These are phyloP conservation scores for Colletotrichum caudatum DNA, from an alignment of 2,329 filamentous ascomycete genomes.

Conservation along the genomic window DNA sequence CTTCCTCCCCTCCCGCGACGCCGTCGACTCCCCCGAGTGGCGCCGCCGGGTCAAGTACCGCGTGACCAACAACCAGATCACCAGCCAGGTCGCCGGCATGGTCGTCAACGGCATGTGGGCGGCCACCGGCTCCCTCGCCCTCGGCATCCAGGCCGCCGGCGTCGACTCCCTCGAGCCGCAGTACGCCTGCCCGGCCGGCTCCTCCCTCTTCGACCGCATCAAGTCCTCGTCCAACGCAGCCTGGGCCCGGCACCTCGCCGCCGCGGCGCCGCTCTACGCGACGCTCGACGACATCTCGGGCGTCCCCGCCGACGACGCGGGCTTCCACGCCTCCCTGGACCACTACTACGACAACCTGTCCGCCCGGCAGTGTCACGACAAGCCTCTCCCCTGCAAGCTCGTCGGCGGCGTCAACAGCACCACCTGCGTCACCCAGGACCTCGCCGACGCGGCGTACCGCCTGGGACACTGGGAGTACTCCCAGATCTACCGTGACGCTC, in stretches of 20 bases:
- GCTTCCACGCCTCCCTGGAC: conserved; percentile 79
- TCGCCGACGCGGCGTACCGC: conserved; percentile 78
- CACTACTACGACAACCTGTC: conserved; percentile 90
- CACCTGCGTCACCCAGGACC: conserved; percentile 70
- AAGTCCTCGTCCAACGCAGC: conserved; percentile 56
- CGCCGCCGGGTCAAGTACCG: conserved; percentile 68
- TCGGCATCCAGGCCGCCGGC: conserved; percentile 59
- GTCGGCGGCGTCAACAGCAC: conserved; percentile 58
- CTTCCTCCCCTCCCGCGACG: conserved; percentile 70
- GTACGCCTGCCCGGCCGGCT: conserved; percentile 72
- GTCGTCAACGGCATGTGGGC: conserved; percentile 78
- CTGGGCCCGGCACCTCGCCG: conserved; percentile 75
- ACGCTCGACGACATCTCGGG: conserved; percentile 77
- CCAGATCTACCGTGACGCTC: conserved; percentile 78
- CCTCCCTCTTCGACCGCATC: conserved; percentile 57
- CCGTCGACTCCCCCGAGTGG: conserved; percentile 51
- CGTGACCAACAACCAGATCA: conserved; percentile 86
- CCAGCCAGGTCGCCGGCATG: conserved; percentile 83
- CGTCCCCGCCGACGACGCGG: conserved; percentile 65
- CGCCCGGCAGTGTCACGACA: conserved; percentile 80
- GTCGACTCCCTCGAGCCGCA: conserved; percentile 81
- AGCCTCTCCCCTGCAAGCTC: conserved; percentile 76
- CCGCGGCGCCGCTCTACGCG: conserved; percentile 65
- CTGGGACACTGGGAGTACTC: conserved; percentile 86
- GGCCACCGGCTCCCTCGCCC: conserved; percentile 54